Evolutionary conservation across 2,329 filamentous ascomycete species (phyloP).

Genomic region (Fusarium pininemorale): DNA sequence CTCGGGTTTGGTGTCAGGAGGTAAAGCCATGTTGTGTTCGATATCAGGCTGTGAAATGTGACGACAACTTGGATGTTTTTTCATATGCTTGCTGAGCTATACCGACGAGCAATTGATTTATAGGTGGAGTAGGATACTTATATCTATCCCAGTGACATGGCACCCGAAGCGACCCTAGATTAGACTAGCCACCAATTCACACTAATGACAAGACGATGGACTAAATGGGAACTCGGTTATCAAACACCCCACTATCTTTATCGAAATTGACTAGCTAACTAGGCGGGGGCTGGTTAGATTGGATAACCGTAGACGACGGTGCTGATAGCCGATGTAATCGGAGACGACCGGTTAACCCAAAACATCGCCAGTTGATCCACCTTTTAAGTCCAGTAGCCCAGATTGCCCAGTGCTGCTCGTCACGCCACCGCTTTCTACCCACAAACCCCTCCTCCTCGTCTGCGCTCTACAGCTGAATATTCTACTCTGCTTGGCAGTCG

Average conservation of each 20-base stretch:
- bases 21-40: background rate
- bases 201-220: background rate
- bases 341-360: background rate
- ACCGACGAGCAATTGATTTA: background rate
- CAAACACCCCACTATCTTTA: background rate
- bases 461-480: background rate
- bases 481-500: background rate
- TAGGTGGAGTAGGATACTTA: background rate
- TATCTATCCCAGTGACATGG: background rate
- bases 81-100: background rate
- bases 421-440: background rate
- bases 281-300: background rate
- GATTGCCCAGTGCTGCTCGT: background rate
- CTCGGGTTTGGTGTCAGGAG: background rate
- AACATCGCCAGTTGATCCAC: background rate
- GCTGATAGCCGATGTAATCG: background rate
- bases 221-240: background rate
- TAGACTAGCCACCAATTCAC: background rate
- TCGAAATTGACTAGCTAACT: background rate
- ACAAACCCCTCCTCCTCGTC: background rate
- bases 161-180: background rate
- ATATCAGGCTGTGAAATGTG: accelerated
- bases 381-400: background rate
- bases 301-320: background rate
- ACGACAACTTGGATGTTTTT: accelerated